phyloP scores from a whole-genome alignment of 116 monocot genomes.

The Posidonia oceanica region DNA sequence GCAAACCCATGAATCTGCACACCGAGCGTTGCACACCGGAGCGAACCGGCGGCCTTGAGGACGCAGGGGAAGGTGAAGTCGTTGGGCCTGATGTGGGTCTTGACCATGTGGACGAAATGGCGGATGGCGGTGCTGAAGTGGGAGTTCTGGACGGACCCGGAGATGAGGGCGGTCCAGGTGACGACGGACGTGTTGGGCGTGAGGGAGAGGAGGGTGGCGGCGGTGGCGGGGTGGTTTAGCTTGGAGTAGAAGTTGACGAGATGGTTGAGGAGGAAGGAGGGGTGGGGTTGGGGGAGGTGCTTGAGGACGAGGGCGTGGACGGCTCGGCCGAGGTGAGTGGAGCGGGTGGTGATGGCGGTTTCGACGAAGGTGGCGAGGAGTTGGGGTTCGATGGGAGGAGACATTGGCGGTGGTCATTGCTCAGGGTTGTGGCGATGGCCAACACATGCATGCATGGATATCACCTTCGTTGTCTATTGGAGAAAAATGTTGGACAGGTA shows the following conservation, averaged over 20 bases:
- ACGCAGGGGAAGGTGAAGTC: conserved; percentile 26
- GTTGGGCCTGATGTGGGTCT: conserved; percentile 12
- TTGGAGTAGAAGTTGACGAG: conserved; percentile 96
- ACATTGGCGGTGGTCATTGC: not conserved
- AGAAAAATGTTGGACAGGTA: too few relatives aligned
- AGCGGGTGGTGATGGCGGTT: conserved; percentile 31
- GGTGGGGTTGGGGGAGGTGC: conserved; percentile 27
- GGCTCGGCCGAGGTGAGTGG: conserved; percentile 35
- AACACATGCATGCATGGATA: not conserved
- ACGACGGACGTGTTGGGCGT: conserved; percentile 50
- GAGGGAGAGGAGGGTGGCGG: conserved; percentile 29
- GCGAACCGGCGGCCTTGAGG: conserved; percentile 24
- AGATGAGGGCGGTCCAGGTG: conserved; percentile 73
- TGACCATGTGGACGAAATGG: conserved; percentile 49
- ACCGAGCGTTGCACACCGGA: conserved; percentile 15
- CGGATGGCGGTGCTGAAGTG: conserved; percentile 38
- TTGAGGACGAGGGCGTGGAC: conserved; percentile 45
- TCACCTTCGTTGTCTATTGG: too few relatives aligned
- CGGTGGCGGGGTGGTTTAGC: conserved; percentile 57
- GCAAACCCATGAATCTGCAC: conserved; percentile 32
- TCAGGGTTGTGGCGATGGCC: not conserved
- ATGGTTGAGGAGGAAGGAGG: conserved; percentile 72
- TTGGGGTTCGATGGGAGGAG: conserved; percentile 1
- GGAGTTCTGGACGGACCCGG: conserved; percentile 51
- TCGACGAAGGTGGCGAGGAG: conserved; percentile 30